Base-by-base conservation (phyloP, 2,329 filamentous ascomycete species). In the Exophiala calicioides region DNA sequence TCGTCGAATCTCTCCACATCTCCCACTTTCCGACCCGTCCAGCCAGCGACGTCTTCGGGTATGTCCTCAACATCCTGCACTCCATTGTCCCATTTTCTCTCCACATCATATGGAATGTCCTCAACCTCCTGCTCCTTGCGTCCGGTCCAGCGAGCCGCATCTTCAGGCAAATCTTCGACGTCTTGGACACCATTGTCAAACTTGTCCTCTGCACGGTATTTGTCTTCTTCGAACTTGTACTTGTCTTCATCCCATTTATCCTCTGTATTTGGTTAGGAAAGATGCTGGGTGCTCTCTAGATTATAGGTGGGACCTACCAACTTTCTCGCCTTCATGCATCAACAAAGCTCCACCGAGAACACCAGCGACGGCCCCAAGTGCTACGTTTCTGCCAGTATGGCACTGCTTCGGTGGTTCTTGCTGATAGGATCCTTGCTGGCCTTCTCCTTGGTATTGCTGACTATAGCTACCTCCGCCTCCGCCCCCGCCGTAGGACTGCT, bases 241-340 rank as follows among this genome's bases (percentile, higher is more conserved):
- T 67, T 34, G 10, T 65, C 55, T 20, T 62, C 55, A 9, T 66
- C 63, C 58, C 60, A 67, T 13, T 62, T 50, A 7, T 67, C 59
- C 33, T 67, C 66, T 68, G 42, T 24, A 5, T 34, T 15, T 16
- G 15, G 24, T 34, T 13, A n/a, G 10, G n/a, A 5, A 12, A 26
- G 18, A 21, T 30, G 19, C 13, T 18, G 29, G 6, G 32, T 13
- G 5, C 4, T n/a, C 23, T 32, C 15, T 7, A 9, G 30, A 27
- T 23, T 23, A n/a, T 19, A 37, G n/a, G 35, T 31, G 30, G 20
- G 27, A 61, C 64, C 42, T 56, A 69, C 67, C 60, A 23, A 71
- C 64, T 58, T 73, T 65, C 41, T 71, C 62, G 4, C 68, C 70
- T 46, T 73, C 72, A 48, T 75, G 67, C 66, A 69, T 71, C 41